Evolutionary conservation across 768 basidiomycete species (phyloP).

Genomic region (Suillus americanus): DNA sequence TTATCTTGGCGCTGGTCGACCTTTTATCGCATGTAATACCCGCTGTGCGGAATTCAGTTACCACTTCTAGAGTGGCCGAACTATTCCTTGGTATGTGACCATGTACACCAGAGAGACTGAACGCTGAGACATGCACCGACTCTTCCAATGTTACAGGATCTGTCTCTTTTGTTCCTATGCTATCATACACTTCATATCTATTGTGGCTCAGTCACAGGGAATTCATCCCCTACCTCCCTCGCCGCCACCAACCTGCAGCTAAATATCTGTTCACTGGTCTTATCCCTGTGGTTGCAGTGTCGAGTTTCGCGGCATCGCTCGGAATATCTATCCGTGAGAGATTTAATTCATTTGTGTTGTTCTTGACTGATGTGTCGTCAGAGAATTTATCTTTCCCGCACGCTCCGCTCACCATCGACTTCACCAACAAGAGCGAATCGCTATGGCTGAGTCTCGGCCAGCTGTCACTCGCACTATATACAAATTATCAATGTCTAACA

Average conservation of each 20-base stretch:
- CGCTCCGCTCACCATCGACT: constrained; percentile 38
- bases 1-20: constrained; percentile 59
- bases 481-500: constrained; percentile 54
- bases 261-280: constrained; percentile 48
- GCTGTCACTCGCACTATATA: constrained; percentile 59
- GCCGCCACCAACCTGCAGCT: constrained; percentile 43
- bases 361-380: constrained; percentile 4
- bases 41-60: constrained; percentile 44
- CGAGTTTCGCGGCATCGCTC: constrained; percentile 67
- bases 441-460: constrained; percentile 60
- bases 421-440: constrained; percentile 34
- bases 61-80: constrained; percentile 54
- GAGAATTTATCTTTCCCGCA: constrained; percentile 7
- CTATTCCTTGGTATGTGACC: constrained; percentile 56
- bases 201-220: constrained; percentile 54
- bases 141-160: constrained; percentile 33
- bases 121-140: neutral
- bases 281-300: constrained; percentile 52
- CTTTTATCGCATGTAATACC: constrained; percentile 57
- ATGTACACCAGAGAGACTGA: neutral
- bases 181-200: constrained; percentile 63
- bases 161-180: constrained; percentile 62
- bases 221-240: constrained; percentile 54
- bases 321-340: constrained; percentile 57
- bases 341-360: neutral